Base-by-base conservation (phyloP, 805 yeast genomes). In the Metschnikowia chrysomelidarum region DNA sequence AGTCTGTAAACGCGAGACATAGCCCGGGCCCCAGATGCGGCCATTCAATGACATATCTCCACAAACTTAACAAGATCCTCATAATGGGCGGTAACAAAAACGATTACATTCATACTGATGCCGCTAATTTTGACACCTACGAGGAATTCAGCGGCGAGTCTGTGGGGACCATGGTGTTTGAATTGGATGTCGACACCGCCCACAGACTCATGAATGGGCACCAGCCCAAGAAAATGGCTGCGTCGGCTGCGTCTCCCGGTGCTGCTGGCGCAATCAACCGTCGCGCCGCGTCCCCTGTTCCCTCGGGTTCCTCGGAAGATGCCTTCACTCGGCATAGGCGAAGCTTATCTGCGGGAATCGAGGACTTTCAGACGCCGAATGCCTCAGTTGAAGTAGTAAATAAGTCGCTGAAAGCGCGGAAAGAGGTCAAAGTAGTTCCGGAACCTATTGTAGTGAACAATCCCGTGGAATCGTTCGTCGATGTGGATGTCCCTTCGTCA, bases 81-180 rank as follows among this genome's bases (percentile, higher is more conserved):
- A 76, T 91, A 11, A 81, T 94, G 85, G 98, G 98, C 27, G 98
- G 98, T 40, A 95, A 87, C 59, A 75, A 79, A 47, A 74, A 77
- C 44, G 91, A 85, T 53, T 80, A 75, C 50, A 79, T 81, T 28
- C 54, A 64, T 18, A 69, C 68, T 17, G 71, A 69, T 40, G 65
- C 60, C 5, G 67, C 48, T 24, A 69, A 77, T 52, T 64, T 74
- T 38, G 77, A 76, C 36, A 75, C 79, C 11, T 70, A 75, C 31
- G 75, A 67, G 36, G 64, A 60, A 7, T 76, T 66, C 44, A 71
- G 75, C 49, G 76, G 76, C 35, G 70, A 53, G 19, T 63, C 58
- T 28, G 39, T 52, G 18, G 86, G 82, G 32, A 78, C 79, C 24
- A 70, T 74, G 61, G 68, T 84, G 13, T 83, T 73, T 49, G 76